Base-by-base conservation (phyloP, 208 protist species). In the Naegleria gruberi region DNA sequence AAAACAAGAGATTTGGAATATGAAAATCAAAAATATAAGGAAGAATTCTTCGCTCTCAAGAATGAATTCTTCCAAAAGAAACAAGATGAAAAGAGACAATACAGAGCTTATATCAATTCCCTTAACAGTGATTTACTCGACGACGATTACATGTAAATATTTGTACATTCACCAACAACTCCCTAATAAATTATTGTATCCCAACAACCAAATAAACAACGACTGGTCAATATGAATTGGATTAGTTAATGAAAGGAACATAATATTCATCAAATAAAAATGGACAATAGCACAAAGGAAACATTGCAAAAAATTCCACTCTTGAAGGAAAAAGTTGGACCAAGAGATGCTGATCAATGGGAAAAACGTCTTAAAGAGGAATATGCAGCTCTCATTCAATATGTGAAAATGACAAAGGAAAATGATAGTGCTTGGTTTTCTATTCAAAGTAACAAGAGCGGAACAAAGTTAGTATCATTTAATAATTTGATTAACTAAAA, bases 321-420 rank as follows among this genome's bases (percentile, higher is more conserved):
- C 82, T 91, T 99, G 43, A 97, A 96, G 87, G 95, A 96, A 0
- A 97, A 97, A 87, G 97, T 98, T 3, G 97, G 97, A 3, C 98
- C 98, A 7, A 94, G 97, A 43, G 98, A 99, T 89, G 96, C 95
- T 55, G 97, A 98, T 41, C 91, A 96, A 88, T 99, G 98, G 98
- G 96, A 95, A 7, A 94, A 96, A 90, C 94, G 98, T 0, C 94
- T 99, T n/a, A 99, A 99, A 94, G 98, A 99, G 94, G 98, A 99
- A 92, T 98, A 98, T 92, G 93, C 92, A 15, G 97, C 97, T 30
- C 94, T 99, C 7, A 99, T 99, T 91, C 93, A 96, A 91, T 98
- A 98, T 90, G 95, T 99, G 30, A 94, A 99, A 92, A 95, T 96
- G 91, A 99, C 98, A 94, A 99, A 99, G 92, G 96, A 95, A 43